phyloP scores from a whole-genome alignment of 1,284 basidiomycete species.

The Ganoderma boninense region DNA sequence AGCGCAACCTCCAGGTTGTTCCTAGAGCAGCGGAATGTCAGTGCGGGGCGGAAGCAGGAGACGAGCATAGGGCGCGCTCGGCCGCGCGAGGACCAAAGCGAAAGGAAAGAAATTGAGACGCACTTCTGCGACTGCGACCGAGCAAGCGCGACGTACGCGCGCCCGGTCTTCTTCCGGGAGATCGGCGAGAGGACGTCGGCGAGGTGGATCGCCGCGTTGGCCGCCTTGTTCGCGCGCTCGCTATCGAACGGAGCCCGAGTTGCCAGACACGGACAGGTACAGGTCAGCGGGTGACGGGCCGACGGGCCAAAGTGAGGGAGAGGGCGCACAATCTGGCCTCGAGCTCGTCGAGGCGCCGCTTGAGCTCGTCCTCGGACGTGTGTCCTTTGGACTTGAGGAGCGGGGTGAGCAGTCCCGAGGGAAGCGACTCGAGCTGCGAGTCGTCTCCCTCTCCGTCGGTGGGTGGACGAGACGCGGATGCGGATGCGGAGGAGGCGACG shows the following conservation, averaged over 20 bases:
- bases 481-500: constrained; percentile 10
- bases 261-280: constrained; percentile 7
- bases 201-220: constrained; percentile 63
- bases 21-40: constrained; percentile 46
- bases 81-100: background rate
- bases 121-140: constrained; percentile 81
- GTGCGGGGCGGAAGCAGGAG: background rate
- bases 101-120: constrained; percentile 15
- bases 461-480: background rate
- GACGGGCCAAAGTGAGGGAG: constrained; percentile 13
- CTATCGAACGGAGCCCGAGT: constrained; percentile 43
- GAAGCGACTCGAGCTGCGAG: constrained; percentile 42
- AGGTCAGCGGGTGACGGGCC: constrained; percentile 14
- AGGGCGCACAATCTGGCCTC: constrained; percentile 73
- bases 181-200: constrained; percentile 71
- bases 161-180: constrained; percentile 78
- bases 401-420: constrained; percentile 67
- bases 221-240: constrained; percentile 67
- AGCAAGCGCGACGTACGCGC: constrained; percentile 78
- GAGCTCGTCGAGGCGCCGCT: constrained; percentile 67
- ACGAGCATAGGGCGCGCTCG: background rate
- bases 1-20: constrained; percentile 76
- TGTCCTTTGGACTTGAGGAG: constrained; percentile 50
- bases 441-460: constrained; percentile 12
- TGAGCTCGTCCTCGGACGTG: constrained; percentile 67